These are phyloP conservation scores for Termitomyces sp. DNA, from an alignment of 768 basidiomycete genomes.

Conservation along the genomic window DNA sequence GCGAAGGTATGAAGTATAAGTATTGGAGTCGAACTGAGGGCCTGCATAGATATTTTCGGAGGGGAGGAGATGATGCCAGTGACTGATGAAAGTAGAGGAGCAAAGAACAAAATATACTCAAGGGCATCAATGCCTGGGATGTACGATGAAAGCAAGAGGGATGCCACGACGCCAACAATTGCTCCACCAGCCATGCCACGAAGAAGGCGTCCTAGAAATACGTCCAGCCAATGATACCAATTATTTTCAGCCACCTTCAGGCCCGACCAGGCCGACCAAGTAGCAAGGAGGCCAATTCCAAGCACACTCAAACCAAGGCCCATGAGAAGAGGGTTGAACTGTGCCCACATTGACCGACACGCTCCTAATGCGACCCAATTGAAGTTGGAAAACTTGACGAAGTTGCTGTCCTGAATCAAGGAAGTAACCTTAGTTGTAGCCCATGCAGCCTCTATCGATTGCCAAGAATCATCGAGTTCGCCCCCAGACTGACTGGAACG, in stretches of 20 bases:
- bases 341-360: slow-evolving; percentile 91
- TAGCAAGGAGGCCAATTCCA: slow-evolving; percentile 46
- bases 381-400: slow-evolving; percentile 43
- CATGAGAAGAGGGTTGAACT: slow-evolving; percentile 83
- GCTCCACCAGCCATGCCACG: slow-evolving; percentile 33
- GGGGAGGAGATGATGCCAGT: slow-evolving; percentile 37
- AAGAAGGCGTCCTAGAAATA: slow-evolving; percentile 24
- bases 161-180: slow-evolving; percentile 28
- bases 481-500: slow-evolving; percentile 61
- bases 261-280: slow-evolving; percentile 50
- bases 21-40: slow-evolving; percentile 31
- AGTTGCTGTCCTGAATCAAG: slow-evolving; percentile 23
- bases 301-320: slow-evolving; percentile 63
- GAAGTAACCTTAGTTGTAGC: slow-evolving; percentile 21
- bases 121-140: slow-evolving; percentile 45
- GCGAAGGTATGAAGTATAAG: slow-evolving; percentile 63
- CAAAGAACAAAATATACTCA: slow-evolving; percentile 46
- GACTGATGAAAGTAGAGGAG: slow-evolving; percentile 41
- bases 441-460: slow-evolving; percentile 44
- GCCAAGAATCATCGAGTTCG: slow-evolving; percentile 70
- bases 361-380: slow-evolving; percentile 56
- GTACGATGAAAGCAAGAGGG: slow-evolving; percentile 25
- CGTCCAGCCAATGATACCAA: slow-evolving; percentile 40
- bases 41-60: slow-evolving; percentile 26
- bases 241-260: slow-evolving; percentile 32